Base-by-base conservation (phyloP, 225 moss, liverwort and hornwort genomes). In the Rhytidiadelphus loreus region DNA sequence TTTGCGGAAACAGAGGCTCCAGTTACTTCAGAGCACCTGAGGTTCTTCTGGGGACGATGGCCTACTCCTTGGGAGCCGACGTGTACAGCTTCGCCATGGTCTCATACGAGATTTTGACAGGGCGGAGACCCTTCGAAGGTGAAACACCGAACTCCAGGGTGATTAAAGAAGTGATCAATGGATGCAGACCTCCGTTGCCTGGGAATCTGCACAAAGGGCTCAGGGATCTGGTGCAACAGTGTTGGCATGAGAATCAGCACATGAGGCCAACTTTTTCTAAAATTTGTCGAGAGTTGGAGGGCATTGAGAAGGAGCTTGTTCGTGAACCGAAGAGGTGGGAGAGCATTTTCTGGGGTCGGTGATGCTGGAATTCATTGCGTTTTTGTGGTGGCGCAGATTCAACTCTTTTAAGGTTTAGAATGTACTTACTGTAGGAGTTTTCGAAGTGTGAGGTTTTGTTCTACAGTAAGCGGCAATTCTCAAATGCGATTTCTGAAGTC, bases 71-170 rank as follows among this genome's bases (percentile, higher is more conserved):
- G 23, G 85, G 75, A 76, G 88, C 90, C 39, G 90, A 88, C 37
- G 79, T 90, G 62, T 90, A 90, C 58, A 90, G 90, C 88, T 90
- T 90, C 63, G 90, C 90, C 62, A 82, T 90, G 90, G 16, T 73
- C 13, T 85, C 63, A 16, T 81, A 88, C 24, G 88, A 88, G 52
- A 81, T 88, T 56, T n/a, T 90, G 80, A 90, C 88, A 41, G 88
- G 90, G 35, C 56, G 41, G 56, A 62, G 62, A 68, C 88, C 44
- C 21, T 90, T 85, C 58, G 61, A 84, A 35, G 69, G 23, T 21
- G 46, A 60, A 22, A 21, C 21, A 16, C 29, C 21, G 11, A 52
- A 7, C 52, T 21, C 61, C 0, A 25, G 4, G 22, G 46, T 86
- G 77, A 64, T 17, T 3, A 6, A 30, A 46, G 73, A 82, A 64